Evolutionary conservation across 2,329 filamentous ascomycete species (phyloP).

Genomic region (Aureobasidium melanogenum): DNA sequence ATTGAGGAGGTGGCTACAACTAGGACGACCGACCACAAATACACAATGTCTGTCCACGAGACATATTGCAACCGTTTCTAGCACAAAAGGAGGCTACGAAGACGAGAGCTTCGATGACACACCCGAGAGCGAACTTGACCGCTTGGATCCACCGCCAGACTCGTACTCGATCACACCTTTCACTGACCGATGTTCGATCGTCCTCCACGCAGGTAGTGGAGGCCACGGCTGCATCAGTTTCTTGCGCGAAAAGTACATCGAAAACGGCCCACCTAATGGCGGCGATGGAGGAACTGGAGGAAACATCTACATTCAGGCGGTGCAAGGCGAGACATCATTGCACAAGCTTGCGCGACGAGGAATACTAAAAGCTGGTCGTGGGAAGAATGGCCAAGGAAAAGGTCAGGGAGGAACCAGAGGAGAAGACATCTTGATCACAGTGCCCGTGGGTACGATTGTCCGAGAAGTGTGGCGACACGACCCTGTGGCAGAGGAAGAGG

Average conservation of each 20-base stretch:
- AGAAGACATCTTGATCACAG: constrained; percentile 77
- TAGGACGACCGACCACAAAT: constrained; percentile 13
- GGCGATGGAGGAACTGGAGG: constrained; percentile 90
- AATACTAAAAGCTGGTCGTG: constrained; percentile 63
- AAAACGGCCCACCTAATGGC: constrained; percentile 84
- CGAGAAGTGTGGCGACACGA: constrained; percentile 73
- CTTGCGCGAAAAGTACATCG: constrained; percentile 79
- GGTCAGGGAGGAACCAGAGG: constrained; percentile 67
- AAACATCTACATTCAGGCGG: constrained; percentile 87
- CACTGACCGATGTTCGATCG: constrained; percentile 74
- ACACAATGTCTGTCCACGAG: neutral
- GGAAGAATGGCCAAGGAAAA: constrained; percentile 71
- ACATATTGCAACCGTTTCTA: constrained; percentile 1
- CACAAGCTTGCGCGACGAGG: constrained; percentile 80
- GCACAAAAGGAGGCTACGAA: neutral
- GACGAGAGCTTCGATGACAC: neutral
- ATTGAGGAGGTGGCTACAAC: constrained; percentile 17
- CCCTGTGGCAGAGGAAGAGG: constrained; percentile 61
- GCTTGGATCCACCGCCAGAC: constrained; percentile 71
- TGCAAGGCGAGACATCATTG: constrained; percentile 81
- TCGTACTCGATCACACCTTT: constrained; percentile 80
- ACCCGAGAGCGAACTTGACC: constrained; percentile 22
- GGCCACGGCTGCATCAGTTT: constrained; percentile 94
- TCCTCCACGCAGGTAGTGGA: constrained; percentile 67
- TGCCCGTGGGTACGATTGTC: constrained; percentile 87